Evolutionary conservation across 768 basidiomycete genomes (phyloP).

Genomic region (Kwoniella bestiolae): DNA sequence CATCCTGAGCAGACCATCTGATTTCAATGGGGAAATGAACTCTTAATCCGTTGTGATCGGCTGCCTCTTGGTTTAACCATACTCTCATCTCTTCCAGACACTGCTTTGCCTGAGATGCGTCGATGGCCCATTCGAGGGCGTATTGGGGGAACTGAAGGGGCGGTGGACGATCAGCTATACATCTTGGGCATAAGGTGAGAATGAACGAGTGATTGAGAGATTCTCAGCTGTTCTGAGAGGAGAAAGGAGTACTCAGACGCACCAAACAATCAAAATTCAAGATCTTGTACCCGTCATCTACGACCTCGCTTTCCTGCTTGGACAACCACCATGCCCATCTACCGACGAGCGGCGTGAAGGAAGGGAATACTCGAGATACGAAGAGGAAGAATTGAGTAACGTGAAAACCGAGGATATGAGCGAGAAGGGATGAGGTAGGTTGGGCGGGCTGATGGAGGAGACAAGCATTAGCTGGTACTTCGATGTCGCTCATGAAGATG

Average conservation of each 20-base stretch:
- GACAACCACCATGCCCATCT: slow-evolving; percentile 66
- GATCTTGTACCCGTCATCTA: slow-evolving; percentile 79
- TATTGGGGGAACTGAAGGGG: slow-evolving; percentile 76
- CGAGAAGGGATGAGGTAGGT: slow-evolving; percentile 34
- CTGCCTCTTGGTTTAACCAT: slow-evolving; percentile 72
- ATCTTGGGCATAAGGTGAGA: background rate
- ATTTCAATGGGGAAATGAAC: slow-evolving; percentile 94
- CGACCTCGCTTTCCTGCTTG: slow-evolving; percentile 63
- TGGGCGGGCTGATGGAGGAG: slow-evolving; percentile 48
- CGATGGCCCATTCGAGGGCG: slow-evolving; percentile 94
- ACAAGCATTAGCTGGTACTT: too few relatives aligned
- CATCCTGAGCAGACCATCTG: slow-evolving; percentile 82
- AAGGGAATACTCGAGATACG: slow-evolving; percentile 68
- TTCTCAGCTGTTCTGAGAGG: too few relatives aligned
- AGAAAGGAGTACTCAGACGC: slow-evolving; percentile 53
- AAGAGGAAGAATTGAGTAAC: slow-evolving; percentile 82
- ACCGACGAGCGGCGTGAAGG: slow-evolving; percentile 68
- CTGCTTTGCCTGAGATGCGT: slow-evolving; percentile 67
- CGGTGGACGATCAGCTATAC: background rate
- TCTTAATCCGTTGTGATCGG: slow-evolving; percentile 72
- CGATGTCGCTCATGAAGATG: too few relatives aligned
- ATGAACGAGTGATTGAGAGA: background rate
- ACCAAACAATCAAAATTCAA: slow-evolving; percentile 95
- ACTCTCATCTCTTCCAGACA: slow-evolving; percentile 73
- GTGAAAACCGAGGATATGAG: slow-evolving; percentile 76